Base-by-base conservation (phyloP, 2,329 filamentous ascomycete species). In the Colletotrichum tabaci region DNA sequence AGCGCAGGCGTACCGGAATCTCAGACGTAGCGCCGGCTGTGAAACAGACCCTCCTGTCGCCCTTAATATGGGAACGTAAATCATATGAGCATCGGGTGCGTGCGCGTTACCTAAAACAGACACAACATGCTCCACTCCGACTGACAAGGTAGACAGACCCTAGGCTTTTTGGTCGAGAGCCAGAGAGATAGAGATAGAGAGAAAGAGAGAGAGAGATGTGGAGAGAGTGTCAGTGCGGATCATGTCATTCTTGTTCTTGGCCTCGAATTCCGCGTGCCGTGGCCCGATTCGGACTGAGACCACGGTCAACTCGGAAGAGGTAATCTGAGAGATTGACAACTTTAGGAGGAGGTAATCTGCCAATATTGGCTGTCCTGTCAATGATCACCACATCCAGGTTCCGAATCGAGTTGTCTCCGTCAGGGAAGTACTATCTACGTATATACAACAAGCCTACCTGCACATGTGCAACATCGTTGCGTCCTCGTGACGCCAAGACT, bases 61-160 rank as follows among this genome's bases (percentile, higher is more conserved):
- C 68, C 68, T 68, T 71, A 68, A 71, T 71, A 68, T 46, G 68
- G 68, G 26, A 68, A 71, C 52, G 68, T 49, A 67, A 66, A 71
- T 71, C 68, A 71, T 71, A 63, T 18, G 15, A 58, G 35, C 49
- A 57, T 53, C 49, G 49, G 57, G 26, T 26, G 26, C 26, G 30
- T 50, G 30, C 49, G 21, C 52, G 38, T 13, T 46, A 23, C 30
- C 46, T 50, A 61, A 61, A 61, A 8, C 50, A 23, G 58, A 13
- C 30, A 50, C 42, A 15, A 60, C 62, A 18, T 44, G 42, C 67
- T 61, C 67, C 67, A 66, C 67, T 23, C 38, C n/a, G 9, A 30
- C 30, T 30, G 30, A 30, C 30, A 30, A 30, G 30, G 30, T 30
- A 30, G 30, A 30, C 30, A 30, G 30, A 30, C 30, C 30, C 26